Evolutionary conservation across 345 rosid genomes (phyloP).

Genomic region (Eutrema yunnanense): DNA sequence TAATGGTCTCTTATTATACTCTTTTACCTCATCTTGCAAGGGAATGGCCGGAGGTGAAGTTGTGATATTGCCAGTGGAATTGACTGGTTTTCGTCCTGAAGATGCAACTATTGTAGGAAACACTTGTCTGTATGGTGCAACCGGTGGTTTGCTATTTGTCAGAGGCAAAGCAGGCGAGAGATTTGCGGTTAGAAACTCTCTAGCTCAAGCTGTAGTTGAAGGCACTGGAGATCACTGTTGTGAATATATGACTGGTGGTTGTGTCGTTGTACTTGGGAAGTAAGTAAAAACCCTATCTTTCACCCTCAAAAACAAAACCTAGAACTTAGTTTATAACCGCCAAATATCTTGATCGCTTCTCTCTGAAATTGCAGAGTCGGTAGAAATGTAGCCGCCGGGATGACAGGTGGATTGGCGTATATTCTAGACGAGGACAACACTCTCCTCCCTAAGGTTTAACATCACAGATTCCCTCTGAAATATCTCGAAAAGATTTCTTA

Average conservation of each 20-base stretch:
- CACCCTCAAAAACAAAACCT: not conserved
- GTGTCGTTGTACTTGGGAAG: conserved; percentile 95
- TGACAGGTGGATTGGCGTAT: conserved; percentile 98
- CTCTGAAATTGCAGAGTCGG: conserved; percentile 68
- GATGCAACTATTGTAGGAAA: conserved; percentile 95
- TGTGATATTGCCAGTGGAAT: conserved; percentile 73
- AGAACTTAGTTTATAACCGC: not conserved
- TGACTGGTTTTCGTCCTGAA: conserved; percentile 78
- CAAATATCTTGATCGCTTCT: not conserved
- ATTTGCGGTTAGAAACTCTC: conserved; percentile 95
- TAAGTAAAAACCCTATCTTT: conserved; percentile 34
- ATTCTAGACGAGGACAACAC: conserved; percentile 84
- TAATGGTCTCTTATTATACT: not conserved
- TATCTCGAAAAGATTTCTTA: not conserved
- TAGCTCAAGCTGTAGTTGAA: conserved; percentile 95
- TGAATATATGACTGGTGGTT: conserved; percentile 99
- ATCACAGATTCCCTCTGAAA: not conserved
- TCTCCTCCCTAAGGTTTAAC: conserved; percentile 78
- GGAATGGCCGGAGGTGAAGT: conserved; percentile 99
- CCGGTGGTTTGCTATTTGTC: conserved; percentile 87
- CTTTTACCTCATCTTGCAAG: conserved; percentile 28
- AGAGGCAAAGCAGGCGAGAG: conserved; percentile 99
- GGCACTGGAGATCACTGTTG: conserved; percentile 99
- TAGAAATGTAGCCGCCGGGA: conserved; percentile 98
- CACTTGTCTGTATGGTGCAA: conserved; percentile 97